Percentiles rank a stretch among this genome's conserved stretches.
phyloP scores from a whole-genome alignment of 176 grass and related monocot species.

The Carex kokanica region DNA sequence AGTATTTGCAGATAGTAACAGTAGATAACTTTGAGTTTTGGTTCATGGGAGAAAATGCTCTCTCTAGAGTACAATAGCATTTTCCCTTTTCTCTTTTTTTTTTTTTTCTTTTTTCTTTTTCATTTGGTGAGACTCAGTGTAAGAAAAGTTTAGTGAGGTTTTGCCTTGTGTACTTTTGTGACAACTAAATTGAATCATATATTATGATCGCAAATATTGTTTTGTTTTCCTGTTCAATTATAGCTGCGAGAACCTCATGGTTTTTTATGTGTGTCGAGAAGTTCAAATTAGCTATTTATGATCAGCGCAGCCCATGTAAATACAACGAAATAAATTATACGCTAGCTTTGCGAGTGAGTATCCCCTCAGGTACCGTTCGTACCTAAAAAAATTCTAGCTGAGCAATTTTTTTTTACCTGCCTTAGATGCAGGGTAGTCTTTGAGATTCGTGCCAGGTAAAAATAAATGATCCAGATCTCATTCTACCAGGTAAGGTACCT shows the following conservation, averaged over 20 bases:
- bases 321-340: neutral
- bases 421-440: too few relatives aligned
- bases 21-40: constrained; percentile 46
- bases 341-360: neutral
- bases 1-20: constrained; percentile 43
- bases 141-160: neutral
- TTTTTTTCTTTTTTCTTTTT: constrained; percentile 5
- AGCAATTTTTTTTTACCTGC: too few relatives aligned
- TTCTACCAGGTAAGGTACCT: too few relatives aligned
- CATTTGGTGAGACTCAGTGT: neutral
- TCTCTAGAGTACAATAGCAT: constrained; percentile 16
- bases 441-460: too few relatives aligned
- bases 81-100: neutral
- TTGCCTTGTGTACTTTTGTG: neutral
- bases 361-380: too few relatives aligned
- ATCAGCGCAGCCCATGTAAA: neutral
- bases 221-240: neutral
- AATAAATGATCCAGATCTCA: too few relatives aligned
- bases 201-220: neutral
- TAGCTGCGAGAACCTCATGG: neutral
- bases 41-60: constrained; percentile 34
- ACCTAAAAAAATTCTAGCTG: too few relatives aligned
- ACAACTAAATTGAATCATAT: neutral
- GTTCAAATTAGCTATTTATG: neutral
- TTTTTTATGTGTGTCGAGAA: neutral